Conservation (phyloP, 345 rosid genomes). For the Moricandia moricandioides region DNA sequence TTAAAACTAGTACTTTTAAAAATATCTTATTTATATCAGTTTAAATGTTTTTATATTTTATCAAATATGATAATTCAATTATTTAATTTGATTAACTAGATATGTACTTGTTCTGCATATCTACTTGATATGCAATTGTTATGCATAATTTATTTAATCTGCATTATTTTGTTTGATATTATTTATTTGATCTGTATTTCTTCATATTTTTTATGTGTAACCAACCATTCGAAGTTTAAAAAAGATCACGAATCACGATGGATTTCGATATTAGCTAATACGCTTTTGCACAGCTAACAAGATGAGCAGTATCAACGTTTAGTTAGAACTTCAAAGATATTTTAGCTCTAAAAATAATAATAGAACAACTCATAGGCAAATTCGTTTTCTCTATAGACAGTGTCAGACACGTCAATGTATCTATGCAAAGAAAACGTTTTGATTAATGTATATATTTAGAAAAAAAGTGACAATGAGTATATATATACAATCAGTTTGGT, state of each 20-base stretch:
- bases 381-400: conserved; percentile 4
- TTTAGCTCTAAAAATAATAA: neutral
- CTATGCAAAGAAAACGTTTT: conserved; percentile 3
- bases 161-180: too few relatives aligned
- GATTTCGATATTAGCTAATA: neutral
- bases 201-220: too few relatives aligned
- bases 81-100: too few relatives aligned
- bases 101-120: too few relatives aligned
- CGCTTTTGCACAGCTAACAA: neutral
- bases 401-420: conserved; percentile 10
- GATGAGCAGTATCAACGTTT: neutral
- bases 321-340: neutral
- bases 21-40: too few relatives aligned
- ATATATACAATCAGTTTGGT: conserved; percentile 12
- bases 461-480: neutral
- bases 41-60: too few relatives aligned
- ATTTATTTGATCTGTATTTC: too few relatives aligned
- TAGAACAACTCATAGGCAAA: conserved; percentile 5
- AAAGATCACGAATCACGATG: neutral
- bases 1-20: too few relatives aligned
- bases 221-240: too few relatives aligned
- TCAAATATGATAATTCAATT: too few relatives aligned
- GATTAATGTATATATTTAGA: neutral
- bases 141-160: too few relatives aligned
- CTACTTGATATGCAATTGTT: too few relatives aligned